Percentiles rank a stretch among this genome's conserved stretches.
Conservation (phyloP, 495 filamentous ascomycete species). For the Aspergillus cristatus region DNA sequence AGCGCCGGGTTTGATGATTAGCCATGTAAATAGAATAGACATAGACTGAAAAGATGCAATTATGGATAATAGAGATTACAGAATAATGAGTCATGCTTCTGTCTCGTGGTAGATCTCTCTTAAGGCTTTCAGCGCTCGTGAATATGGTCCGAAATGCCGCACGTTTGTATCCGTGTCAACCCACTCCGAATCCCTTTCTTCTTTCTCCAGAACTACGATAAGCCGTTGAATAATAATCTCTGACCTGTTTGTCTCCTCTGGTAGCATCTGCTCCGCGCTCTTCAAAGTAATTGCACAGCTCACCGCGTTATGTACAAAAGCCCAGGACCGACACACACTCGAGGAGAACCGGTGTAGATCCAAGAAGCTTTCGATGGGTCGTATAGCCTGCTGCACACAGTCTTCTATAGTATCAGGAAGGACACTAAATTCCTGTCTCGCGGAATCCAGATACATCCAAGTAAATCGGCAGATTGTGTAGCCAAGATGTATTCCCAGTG, state of each 20-base stretch:
- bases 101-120: neutral
- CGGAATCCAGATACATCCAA: slow-evolving; percentile 4
- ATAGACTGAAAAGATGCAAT: no score
- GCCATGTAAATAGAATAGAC: no score
- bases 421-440: neutral
- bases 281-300: slow-evolving; percentile 16
- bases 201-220: slow-evolving; percentile 9
- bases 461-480: slow-evolving; percentile 13
- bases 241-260: neutral
- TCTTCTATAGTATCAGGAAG: neutral
- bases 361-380: slow-evolving; percentile 11
- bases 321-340: slow-evolving; percentile 11
- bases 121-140: slow-evolving; percentile 13
- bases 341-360: slow-evolving; percentile 14
- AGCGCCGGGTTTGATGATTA: slow-evolving; percentile 30
- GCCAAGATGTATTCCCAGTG: slow-evolving; percentile 18
- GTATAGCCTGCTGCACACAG: slow-evolving; percentile 2
- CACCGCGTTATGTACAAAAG: slow-evolving; percentile 17
- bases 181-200: slow-evolving; percentile 15
- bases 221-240: slow-evolving; percentile 5
- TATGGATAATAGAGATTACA: no score
- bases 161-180: slow-evolving; percentile 16
- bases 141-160: slow-evolving; percentile 18
- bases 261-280: neutral
- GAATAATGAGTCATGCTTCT: no score